Conservation (phyloP, 176 grass and related monocot genomes). For the Avena eriantha region DNA sequence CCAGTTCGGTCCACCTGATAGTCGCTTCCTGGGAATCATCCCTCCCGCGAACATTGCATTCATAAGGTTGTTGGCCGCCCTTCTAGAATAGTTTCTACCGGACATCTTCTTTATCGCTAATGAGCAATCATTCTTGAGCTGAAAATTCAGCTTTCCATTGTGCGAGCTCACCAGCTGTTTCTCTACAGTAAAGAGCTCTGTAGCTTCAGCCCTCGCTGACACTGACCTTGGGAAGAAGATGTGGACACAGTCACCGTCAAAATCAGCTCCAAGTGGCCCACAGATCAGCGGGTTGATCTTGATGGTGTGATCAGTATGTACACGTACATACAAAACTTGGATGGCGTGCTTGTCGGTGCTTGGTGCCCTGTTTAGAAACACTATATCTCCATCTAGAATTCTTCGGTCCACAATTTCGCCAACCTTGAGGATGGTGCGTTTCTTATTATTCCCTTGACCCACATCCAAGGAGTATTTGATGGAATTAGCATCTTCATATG, state of each 20-base stretch:
- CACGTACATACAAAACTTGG: slow-evolving; percentile 60
- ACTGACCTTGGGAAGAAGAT: slow-evolving; percentile 75
- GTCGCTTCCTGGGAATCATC: slow-evolving; percentile 46
- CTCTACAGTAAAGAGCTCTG: slow-evolving; percentile 65
- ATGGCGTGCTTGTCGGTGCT: slow-evolving; percentile 65
- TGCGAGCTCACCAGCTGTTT: slow-evolving; percentile 68
- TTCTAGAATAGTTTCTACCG: slow-evolving; percentile 37
- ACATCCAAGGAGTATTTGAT: slow-evolving; percentile 50
- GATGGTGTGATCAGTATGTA: slow-evolving; percentile 60
- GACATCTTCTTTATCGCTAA: slow-evolving; percentile 62
- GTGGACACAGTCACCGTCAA: slow-evolving; percentile 73
- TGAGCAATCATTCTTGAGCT: slow-evolving; percentile 61
- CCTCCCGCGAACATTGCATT: slow-evolving; percentile 54
- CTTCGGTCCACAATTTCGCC: slow-evolving; percentile 62
- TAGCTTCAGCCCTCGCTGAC: slow-evolving; percentile 64
- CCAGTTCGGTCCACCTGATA: slow-evolving; percentile 39
- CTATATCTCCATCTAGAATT: slow-evolving; percentile 59
- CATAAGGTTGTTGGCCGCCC: slow-evolving; percentile 50
- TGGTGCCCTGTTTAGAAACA: slow-evolving; percentile 73
- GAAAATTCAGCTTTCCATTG: slow-evolving; percentile 64
- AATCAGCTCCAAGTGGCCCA: slow-evolving; percentile 73
- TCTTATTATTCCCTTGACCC: slow-evolving; percentile 54
- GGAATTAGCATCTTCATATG: slow-evolving; percentile 54
- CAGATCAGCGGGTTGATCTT: slow-evolving; percentile 79
- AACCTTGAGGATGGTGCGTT: slow-evolving; percentile 45